Evolutionary conservation across 805 yeast species (phyloP), one percentile per base, ranked within the genome.

Genomic region (Ogataea glucozyma): DNA sequence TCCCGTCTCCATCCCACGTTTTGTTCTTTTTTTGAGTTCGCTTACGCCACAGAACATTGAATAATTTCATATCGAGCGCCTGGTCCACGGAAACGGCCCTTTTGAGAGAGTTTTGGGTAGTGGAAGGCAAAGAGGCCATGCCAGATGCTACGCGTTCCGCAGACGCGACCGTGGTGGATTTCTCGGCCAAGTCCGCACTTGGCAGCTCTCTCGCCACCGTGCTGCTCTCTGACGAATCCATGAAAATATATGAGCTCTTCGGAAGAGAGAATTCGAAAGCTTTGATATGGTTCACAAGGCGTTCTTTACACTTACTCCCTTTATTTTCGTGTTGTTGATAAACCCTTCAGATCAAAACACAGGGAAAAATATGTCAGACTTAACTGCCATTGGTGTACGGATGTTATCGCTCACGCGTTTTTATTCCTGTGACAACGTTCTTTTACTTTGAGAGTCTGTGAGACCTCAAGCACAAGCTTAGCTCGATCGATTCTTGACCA

Each of bases 1-100:
- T 63, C 0, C 96, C 98, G 65, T 93, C 98, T 2, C 95, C 96
- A 42, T 88, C 95, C 99, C 99, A 93, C 0, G 88, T 81, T 60
- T 90, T 90, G 61, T 89, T 81, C 70, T 91, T 88, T 64, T 85
- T 88, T 23, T 67, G 71, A 0, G 91, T 70, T 31, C 72, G 71
- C 60, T 88, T 88, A 24, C 99, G 69, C 75, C 83, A 85, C 51
- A 86, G 73, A 5, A 80, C 78, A 18, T 57, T 48, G 49, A 56
- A 67, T 8, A 24, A 40, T 11, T 31, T 40, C 4, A 31, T 38
- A 23, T 26, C 23, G 11, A 14, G 14, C 17, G 20, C 26, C 24
- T 23, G 26, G 27, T 31, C 35, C 13, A 34, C 12, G 22, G 41
- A 38, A 2, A 21, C 35, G 16, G 41, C 13, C 13, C 34, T 10